Base-by-base conservation (phyloP, 108 stramenopile species). In the Fragilaria radians region DNA sequence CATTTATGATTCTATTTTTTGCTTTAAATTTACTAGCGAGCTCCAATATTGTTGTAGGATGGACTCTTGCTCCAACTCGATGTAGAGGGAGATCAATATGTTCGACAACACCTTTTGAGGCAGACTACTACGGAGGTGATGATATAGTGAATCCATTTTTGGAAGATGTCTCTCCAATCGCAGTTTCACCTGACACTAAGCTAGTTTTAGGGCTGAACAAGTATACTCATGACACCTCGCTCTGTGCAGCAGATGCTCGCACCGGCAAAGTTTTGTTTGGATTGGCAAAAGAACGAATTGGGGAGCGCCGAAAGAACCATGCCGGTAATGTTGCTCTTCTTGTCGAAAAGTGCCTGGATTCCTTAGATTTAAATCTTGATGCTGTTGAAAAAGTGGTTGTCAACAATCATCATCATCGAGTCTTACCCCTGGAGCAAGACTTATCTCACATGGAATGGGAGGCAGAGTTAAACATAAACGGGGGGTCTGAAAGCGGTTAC, bases 371-470 rank as follows among this genome's bases (percentile, higher is more conserved):
- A 51, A 72, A 76, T 45, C 27, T 84, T 23, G 90, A 93, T 22
- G 67, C 81, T 31, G 69, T 95, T 31, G 73, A 80, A 19, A 71
- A 72, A 24, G 93, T 95, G 5, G 91, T 97, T 7, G 74, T 84
- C 75, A 95, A 97, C 77, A 95, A 95, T 81, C 95, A 97, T 72
- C 95, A 95, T 78, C 81, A 88, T 70, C 76, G 94, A 4, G 85
- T 94, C 25, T 53, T 88, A 21, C 94, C 94, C 0, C 66, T 86
- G 27, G 83, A 89, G 74, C 25, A 55, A 4, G 49, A 76, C 50
- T 4, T 27, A 14, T 36, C 55, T 18, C 81, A 86, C 59, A 72
- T 88, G 78, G 78, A 85, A 61, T 93, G 91, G 91, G 88, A 89
- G 62, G 57, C 61, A 23, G 86, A 83, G 23, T 36, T 93, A 26